phyloP scores from a whole-genome alignment of 2,329 filamentous ascomycete species.

The Chaetomium globosum region DNA sequence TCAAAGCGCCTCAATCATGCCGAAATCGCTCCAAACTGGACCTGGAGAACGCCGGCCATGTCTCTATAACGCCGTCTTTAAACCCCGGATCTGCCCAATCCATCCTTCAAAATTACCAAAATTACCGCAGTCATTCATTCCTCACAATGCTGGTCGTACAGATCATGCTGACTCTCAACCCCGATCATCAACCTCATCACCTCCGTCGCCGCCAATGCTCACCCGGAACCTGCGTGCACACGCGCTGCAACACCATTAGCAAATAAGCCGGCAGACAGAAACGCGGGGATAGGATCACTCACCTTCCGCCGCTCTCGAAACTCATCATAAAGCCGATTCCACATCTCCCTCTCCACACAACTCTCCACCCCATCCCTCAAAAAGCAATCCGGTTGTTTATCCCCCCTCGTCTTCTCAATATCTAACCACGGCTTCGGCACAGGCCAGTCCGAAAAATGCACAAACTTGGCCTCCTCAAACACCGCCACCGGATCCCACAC shows the following conservation, averaged over 20 bases:
- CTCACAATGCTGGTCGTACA: background rate
- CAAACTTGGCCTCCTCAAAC: constrained; percentile 63
- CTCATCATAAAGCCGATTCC: background rate
- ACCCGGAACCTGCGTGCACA: background rate
- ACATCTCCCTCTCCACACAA: background rate
- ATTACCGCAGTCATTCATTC: background rate
- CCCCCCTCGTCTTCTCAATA: background rate
- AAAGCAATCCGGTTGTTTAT: background rate
- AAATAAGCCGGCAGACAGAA: background rate
- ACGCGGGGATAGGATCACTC: background rate
- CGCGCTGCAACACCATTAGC: background rate
- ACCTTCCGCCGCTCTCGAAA: background rate
- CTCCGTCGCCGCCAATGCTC: background rate
- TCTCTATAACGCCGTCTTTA: background rate
- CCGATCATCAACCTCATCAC: background rate
- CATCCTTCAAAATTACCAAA: background rate
- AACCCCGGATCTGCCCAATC: background rate
- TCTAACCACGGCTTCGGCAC: constrained; percentile 61
- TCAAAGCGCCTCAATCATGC: background rate
- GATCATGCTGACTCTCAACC: no score
- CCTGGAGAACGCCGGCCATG: background rate
- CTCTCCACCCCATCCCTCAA: background rate
- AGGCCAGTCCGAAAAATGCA: constrained; percentile 75
- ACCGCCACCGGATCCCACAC: constrained; percentile 37
- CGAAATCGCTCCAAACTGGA: background rate